Conservation (phyloP, 2,329 filamentous ascomycete genomes). For the Aspergillus sp. region DNA sequence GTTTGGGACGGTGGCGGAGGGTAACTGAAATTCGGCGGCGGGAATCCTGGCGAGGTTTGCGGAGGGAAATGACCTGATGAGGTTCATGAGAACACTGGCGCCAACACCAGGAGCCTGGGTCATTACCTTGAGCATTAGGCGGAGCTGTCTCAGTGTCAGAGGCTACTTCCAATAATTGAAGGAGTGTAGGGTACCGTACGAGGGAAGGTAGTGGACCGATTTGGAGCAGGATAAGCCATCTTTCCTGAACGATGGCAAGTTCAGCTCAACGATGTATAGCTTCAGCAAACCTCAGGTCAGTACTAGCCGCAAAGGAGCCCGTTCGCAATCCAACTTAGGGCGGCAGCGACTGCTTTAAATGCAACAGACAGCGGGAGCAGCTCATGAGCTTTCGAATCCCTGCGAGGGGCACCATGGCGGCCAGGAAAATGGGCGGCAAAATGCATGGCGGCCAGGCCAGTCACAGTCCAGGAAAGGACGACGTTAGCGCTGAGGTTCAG, state of each 20-base stretch:
- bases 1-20: slow-evolving; percentile 17
- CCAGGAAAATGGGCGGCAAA: neutral
- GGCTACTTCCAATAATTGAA: too few relatives aligned
- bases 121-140: neutral
- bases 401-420: neutral
- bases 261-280: neutral
- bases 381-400: neutral
- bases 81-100: slow-evolving; percentile 6
- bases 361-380: neutral
- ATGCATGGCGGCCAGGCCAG: neutral
- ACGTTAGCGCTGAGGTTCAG: neutral
- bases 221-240: neutral
- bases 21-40: slow-evolving; percentile 14
- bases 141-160: neutral
- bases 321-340: neutral
- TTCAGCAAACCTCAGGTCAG: neutral
- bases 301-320: too few relatives aligned
- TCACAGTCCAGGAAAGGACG: neutral
- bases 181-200: neutral
- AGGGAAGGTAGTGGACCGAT: neutral
- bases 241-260: neutral
- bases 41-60: slow-evolving; percentile 12
- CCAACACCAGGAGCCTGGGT: too few relatives aligned
- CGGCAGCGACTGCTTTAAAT: neutral
- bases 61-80: slow-evolving; percentile 18